phyloP scores from a whole-genome alignment of 805 yeast genomes.

The Saccharomycopsis fermentans region DNA sequence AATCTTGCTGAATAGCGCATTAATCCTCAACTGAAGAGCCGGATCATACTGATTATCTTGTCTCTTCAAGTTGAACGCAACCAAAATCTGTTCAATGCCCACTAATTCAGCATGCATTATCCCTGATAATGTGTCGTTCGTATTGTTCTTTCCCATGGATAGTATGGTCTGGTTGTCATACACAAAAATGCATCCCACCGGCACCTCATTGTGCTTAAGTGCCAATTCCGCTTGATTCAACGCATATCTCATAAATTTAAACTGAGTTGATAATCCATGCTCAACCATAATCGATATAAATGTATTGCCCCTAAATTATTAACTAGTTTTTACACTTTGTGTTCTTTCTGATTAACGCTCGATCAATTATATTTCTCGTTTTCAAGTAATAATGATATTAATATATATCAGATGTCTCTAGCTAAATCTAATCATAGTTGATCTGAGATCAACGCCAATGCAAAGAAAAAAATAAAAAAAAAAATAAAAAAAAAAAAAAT shows the following conservation, averaged over 20 bases:
- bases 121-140: constrained; percentile 77
- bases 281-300: not conserved
- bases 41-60: constrained; percentile 18
- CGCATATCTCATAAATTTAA: constrained; percentile 41
- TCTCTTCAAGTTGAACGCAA: constrained; percentile 22
- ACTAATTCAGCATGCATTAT: constrained; percentile 89
- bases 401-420: not conserved
- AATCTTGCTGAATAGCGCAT: constrained; percentile 39
- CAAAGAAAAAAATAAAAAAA: not conserved
- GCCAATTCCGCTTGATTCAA: constrained; percentile 54
- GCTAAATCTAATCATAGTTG: not conserved
- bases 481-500: not conserved
- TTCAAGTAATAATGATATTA: too few relatives aligned
- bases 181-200: constrained; percentile 75
- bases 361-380: too few relatives aligned
- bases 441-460: not conserved
- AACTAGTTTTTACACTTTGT: too few relatives aligned
- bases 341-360: too few relatives aligned
- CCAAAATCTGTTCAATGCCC: constrained; percentile 51
- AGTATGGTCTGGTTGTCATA: constrained; percentile 39
- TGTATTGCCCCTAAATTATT: too few relatives aligned
- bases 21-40: constrained; percentile 19
- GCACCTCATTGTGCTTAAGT: constrained; percentile 60
- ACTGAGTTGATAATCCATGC: constrained; percentile 19
- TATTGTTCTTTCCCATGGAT: constrained; percentile 75